These are phyloP conservation scores for Melaleuca quinquenervia DNA, from an alignment of 345 rosid genomes.

Conservation along the genomic window DNA sequence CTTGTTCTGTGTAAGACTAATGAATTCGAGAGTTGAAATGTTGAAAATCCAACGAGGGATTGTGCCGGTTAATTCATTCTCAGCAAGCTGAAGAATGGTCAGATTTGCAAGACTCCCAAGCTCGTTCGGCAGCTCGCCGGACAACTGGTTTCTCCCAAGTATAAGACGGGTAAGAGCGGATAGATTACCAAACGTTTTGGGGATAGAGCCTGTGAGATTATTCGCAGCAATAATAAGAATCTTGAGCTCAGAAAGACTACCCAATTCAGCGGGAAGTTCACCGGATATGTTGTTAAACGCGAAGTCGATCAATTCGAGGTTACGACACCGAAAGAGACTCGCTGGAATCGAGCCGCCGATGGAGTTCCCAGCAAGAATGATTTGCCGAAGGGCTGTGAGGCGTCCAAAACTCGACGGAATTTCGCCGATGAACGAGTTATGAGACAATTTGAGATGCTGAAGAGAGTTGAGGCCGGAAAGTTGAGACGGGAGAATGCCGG, in stretches of 20 bases:
- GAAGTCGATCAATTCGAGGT: background rate
- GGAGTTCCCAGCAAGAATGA: background rate
- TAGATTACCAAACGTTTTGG: constrained; percentile 5
- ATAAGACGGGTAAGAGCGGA: constrained; percentile 1
- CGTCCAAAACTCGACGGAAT: background rate
- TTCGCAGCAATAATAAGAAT: background rate
- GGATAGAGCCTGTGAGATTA: constrained; percentile 5
- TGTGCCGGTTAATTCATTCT: background rate
- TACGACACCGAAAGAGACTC: background rate
- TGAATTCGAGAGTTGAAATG: background rate
- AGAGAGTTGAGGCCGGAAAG: constrained; percentile 11
- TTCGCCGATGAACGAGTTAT: constrained; percentile 5
- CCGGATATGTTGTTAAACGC: background rate
- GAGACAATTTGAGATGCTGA: background rate
- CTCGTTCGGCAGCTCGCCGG: constrained; percentile 1
- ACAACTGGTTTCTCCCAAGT: background rate
- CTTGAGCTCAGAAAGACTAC: background rate
- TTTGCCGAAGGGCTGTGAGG: background rate
- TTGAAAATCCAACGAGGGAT: constrained; percentile 4
- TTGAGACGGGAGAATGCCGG: background rate
- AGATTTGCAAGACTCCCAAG: constrained; percentile 1
- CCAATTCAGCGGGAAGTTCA: background rate
- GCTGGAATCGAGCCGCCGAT: background rate
- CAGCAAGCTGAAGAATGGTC: background rate
- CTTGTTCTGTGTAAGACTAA: background rate